These are phyloP conservation scores for Epichloe gansuensis DNA, from an alignment of 2,329 filamentous ascomycete species.

Conservation along the genomic window DNA sequence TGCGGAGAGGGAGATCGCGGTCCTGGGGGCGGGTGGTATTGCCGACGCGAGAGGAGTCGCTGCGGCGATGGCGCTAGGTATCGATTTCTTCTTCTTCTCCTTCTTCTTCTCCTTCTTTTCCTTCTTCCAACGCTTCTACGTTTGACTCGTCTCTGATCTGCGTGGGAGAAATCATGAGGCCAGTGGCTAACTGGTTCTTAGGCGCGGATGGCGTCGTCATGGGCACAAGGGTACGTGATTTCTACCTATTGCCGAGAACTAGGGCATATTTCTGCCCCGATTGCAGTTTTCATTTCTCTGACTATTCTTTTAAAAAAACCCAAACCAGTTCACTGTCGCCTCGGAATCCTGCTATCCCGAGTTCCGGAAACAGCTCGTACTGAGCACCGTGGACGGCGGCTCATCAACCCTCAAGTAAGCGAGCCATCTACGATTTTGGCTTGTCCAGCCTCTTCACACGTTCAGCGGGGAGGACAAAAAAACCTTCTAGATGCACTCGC, in stretches of 20 bases:
- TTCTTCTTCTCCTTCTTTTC: too few relatives aligned
- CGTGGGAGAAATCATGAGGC: too few relatives aligned
- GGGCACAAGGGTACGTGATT: constrained; percentile 27
- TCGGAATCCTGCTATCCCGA: constrained; percentile 30
- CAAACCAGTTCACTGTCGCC: constrained; percentile 29
- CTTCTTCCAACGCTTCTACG: too few relatives aligned
- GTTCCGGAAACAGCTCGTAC: constrained; percentile 26
- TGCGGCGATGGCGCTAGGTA: constrained; percentile 42
- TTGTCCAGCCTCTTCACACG: too few relatives aligned
- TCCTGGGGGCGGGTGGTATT: constrained; percentile 50
- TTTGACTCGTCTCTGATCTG: too few relatives aligned
- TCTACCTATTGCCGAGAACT: not conserved
- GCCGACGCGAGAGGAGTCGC: constrained; percentile 42
- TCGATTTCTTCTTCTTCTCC: constrained; percentile 5
- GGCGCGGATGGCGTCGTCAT: constrained; percentile 32
- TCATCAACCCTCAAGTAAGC: constrained; percentile 32
- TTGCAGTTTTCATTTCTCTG: not conserved
- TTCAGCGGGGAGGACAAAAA: not conserved
- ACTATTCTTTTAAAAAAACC: not conserved
- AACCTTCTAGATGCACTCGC: too few relatives aligned
- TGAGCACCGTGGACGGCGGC: constrained; percentile 31
- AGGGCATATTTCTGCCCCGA: not conserved
- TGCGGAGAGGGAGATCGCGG: constrained; percentile 18
- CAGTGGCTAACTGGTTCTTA: not conserved
- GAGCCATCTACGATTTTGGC: not conserved